These are phyloP conservation scores for Yarrowia sp. DNA, from an alignment of 805 yeast genomes.

Conservation along the genomic window DNA sequence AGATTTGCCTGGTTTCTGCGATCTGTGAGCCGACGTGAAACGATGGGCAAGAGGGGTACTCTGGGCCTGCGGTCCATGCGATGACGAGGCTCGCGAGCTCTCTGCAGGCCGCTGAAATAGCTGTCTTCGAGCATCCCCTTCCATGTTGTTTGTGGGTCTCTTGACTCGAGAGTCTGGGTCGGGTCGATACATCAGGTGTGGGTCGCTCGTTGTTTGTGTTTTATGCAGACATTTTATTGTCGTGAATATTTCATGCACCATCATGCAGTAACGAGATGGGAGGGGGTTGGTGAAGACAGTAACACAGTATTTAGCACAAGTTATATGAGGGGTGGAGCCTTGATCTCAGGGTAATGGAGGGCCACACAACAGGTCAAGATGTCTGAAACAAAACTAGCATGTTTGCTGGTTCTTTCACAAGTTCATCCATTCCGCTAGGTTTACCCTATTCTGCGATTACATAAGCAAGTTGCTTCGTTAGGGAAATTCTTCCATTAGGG, in stretches of 20 bases:
- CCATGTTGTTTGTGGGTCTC: constrained; percentile 35
- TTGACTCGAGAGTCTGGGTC: constrained; percentile 36
- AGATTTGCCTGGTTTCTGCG: constrained; percentile 11
- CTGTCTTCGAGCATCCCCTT: constrained; percentile 33
- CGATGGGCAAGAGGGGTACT: constrained; percentile 27
- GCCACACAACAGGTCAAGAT: too few relatives aligned
- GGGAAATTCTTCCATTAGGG: too few relatives aligned
- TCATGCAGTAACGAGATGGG: constrained; percentile 5
- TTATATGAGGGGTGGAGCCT: too few relatives aligned
- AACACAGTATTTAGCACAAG: background rate
- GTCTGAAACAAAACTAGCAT: too few relatives aligned
- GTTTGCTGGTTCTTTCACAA: too few relatives aligned
- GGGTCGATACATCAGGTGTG: constrained; percentile 30
- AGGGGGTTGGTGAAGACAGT: background rate
- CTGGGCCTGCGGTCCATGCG: constrained; percentile 20
- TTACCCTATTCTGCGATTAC: too few relatives aligned
- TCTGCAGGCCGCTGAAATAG: constrained; percentile 23
- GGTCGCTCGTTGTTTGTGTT: constrained; percentile 15
- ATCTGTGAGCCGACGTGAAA: constrained; percentile 19
- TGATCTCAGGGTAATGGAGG: too few relatives aligned
- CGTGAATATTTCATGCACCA: constrained; percentile 27
- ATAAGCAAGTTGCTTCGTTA: too few relatives aligned
- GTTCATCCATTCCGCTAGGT: too few relatives aligned
- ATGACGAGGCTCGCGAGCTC: background rate
- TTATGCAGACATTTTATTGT: constrained; percentile 16